A percentile compares a stretch with the other conserved stretches of the same genome.
These are phyloP conservation scores for Bolboschoenus planiculmis DNA, from an alignment of 176 grass and related monocot species.

Conservation along the genomic window DNA sequence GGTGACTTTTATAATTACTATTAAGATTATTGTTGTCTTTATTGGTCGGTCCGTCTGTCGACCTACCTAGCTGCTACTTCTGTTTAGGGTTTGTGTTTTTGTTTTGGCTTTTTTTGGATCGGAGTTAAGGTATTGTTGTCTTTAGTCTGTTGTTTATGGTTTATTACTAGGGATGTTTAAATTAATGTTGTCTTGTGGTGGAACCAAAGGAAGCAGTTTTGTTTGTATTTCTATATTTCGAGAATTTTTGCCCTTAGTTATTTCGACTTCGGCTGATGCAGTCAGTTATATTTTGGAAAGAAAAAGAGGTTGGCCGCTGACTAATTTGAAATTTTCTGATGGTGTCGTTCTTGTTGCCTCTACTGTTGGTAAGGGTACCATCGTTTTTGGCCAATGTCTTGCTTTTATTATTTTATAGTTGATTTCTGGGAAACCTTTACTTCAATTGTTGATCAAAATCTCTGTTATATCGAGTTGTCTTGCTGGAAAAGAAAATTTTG, in stretches of 20 bases:
- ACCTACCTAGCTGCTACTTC: slow-evolving; percentile 4
- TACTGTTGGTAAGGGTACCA: neutral
- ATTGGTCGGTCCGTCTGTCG: slow-evolving; percentile 25
- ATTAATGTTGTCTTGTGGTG: slow-evolving; percentile 8
- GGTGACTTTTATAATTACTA: slow-evolving; percentile 15
- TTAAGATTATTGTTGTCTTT: slow-evolving; percentile 44
- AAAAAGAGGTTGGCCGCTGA: slow-evolving; percentile 8
- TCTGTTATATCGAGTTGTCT: too few relatives aligned
- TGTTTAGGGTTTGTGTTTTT: slow-evolving; percentile 41
- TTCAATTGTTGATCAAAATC: too few relatives aligned
- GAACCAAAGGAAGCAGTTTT: slow-evolving; percentile 13
- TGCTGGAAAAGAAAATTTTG: too few relatives aligned
- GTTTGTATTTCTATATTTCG: slow-evolving; percentile 45
- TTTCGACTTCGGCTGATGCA: neutral
- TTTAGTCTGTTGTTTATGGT: neutral
- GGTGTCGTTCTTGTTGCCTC: neutral
- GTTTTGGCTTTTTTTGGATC: slow-evolving; percentile 26
- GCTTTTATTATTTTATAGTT: neutral
- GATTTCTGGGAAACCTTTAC: too few relatives aligned
- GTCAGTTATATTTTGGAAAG: slow-evolving; percentile 15
- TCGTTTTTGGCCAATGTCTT: neutral
- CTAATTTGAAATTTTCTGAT: slow-evolving; percentile 17
- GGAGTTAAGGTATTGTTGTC: neutral
- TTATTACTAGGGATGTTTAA: slow-evolving; percentile 13
- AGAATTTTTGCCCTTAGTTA: slow-evolving; percentile 45